Conservation (phyloP, 192 early-diverging fungal genomes). For the Coemansia sp. region DNA sequence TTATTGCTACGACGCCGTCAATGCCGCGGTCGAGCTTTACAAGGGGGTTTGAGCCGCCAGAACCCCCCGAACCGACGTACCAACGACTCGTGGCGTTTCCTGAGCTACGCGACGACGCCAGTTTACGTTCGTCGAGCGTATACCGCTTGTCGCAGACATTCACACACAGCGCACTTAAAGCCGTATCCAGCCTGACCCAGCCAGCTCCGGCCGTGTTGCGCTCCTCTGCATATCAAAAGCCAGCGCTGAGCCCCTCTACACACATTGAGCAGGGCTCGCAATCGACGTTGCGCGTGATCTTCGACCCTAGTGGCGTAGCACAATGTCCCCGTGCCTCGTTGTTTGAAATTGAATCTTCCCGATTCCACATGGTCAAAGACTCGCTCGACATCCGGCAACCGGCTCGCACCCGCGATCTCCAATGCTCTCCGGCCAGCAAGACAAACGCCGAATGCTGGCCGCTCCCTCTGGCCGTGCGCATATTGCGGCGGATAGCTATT, state of each 20-base stretch:
- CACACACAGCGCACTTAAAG: slow-evolving; percentile 16
- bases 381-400: slow-evolving; percentile 43
- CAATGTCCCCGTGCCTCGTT: slow-evolving; percentile 5
- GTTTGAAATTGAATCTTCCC: slow-evolving; percentile 1
- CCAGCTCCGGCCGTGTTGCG: not conserved
- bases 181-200: slow-evolving; percentile 23
- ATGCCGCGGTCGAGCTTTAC: too few relatives aligned
- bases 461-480: slow-evolving; percentile 20
- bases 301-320: slow-evolving; percentile 9
- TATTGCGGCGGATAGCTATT: slow-evolving; percentile 27
- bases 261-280: too few relatives aligned
- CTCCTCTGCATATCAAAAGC: not conserved
- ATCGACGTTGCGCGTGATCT: slow-evolving; percentile 4
- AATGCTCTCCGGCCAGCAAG: not conserved
- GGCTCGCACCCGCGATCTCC: not conserved
- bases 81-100: slow-evolving; percentile 13
- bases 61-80: slow-evolving; percentile 4
- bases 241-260: too few relatives aligned
- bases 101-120: slow-evolving; percentile 15
- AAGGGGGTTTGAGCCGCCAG: too few relatives aligned
- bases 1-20: slow-evolving; percentile 8
- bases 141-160: slow-evolving; percentile 12
- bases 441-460: slow-evolving; percentile 11
- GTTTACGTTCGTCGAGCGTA: slow-evolving; percentile 2
- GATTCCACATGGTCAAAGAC: slow-evolving; percentile 40